Evolutionary conservation across 208 protist species (phyloP).

Genomic region (Acanthamoeba castellanii): DNA sequence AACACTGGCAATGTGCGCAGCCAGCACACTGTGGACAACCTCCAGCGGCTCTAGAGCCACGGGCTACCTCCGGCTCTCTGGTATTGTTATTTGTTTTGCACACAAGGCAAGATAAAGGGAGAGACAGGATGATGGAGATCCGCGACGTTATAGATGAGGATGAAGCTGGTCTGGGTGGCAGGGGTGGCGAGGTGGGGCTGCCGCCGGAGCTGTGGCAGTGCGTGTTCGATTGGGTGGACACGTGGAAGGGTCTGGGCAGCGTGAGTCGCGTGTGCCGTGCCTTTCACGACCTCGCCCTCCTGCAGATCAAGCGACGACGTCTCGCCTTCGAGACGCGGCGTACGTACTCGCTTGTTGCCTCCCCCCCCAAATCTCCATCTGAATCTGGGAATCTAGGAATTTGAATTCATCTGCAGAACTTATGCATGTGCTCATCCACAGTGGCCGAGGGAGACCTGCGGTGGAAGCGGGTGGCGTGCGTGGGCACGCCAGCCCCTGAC

Average conservation of each 20-base stretch:
- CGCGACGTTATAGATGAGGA: too few relatives aligned
- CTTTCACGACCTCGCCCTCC: background rate
- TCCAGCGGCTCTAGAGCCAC: background rate
- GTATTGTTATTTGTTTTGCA: too few relatives aligned
- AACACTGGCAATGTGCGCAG: slow-evolving; percentile 31
- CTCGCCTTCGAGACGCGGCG: background rate
- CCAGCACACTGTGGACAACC: background rate
- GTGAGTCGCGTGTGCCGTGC: background rate
- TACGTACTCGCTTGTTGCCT: background rate
- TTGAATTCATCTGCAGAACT: too few relatives aligned
- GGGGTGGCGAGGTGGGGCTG: background rate
- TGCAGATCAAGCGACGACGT: background rate
- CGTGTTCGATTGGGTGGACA: slow-evolving; percentile 44
- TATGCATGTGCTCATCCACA: background rate
- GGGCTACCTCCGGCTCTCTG: too few relatives aligned
- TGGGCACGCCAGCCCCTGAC: background rate
- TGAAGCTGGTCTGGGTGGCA: too few relatives aligned
- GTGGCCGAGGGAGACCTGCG: background rate
- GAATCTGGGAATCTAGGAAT: too few relatives aligned
- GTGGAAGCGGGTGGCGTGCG: background rate
- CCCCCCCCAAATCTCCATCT: background rate
- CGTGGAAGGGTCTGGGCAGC: background rate
- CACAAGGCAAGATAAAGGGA: too few relatives aligned
- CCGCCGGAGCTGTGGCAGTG: slow-evolving; percentile 39
- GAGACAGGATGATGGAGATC: background rate